Evolutionary conservation across 2,329 filamentous ascomycete species (phyloP).

Genomic region (Penicillium sp.): DNA sequence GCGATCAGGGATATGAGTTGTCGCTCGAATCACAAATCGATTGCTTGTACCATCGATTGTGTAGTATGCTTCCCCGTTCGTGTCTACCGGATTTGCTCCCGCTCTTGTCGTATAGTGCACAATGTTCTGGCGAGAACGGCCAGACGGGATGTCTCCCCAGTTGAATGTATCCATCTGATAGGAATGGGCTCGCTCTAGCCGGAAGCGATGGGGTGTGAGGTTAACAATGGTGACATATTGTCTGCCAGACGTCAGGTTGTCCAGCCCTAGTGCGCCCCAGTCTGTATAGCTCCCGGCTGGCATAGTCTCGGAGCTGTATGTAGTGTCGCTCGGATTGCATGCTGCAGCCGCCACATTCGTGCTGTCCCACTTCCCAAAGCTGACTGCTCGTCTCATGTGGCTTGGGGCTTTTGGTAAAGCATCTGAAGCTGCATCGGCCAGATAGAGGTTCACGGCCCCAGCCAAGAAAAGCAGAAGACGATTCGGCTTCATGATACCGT

Average conservation of each 20-base stretch:
- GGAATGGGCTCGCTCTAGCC: conserved; percentile 11
- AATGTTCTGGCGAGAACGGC: conserved; percentile 15
- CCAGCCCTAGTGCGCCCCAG: conserved; percentile 11
- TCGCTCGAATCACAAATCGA: conserved; percentile 15
- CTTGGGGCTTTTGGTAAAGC: not conserved
- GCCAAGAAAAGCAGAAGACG: not conserved
- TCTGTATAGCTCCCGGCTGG: conserved; percentile 15
- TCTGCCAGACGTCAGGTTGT: conserved; percentile 5
- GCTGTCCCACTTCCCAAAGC: not conserved
- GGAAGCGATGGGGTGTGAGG: conserved; percentile 16
- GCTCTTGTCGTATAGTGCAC: conserved; percentile 7
- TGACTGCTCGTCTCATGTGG: too few relatives aligned
- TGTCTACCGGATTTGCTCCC: conserved; percentile 8
- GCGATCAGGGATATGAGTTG: conserved; percentile 12
- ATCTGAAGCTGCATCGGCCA: not conserved
- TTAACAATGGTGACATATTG: conserved; percentile 18
- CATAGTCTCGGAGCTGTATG: conserved; percentile 15
- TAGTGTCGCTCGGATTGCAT: conserved; percentile 9
- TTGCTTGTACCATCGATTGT: conserved; percentile 12
- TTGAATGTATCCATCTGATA: conserved; percentile 18
- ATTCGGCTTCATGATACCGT: not conserved
- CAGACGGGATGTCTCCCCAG: conserved; percentile 17
- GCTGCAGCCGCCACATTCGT: not conserved
- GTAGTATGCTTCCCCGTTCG: conserved; percentile 18
- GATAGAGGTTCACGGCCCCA: not conserved